phyloP scores from a whole-genome alignment of 2,329 filamentous ascomycete species.

The Botrytis deweyae region DNA sequence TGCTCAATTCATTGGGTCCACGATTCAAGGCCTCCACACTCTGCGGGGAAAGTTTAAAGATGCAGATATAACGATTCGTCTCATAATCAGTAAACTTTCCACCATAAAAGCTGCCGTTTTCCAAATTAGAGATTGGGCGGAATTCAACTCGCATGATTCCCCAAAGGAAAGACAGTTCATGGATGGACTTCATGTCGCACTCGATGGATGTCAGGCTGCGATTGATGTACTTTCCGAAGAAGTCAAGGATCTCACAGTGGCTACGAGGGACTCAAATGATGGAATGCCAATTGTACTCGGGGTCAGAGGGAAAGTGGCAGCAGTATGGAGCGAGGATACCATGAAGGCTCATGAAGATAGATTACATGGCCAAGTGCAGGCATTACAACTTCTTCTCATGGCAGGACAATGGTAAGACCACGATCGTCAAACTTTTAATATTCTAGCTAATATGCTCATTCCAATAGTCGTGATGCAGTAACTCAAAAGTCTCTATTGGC shows the following conservation, averaged over 20 bases:
- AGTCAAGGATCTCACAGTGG: slow-evolving; percentile 28
- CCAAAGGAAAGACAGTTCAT: slow-evolving; percentile 36
- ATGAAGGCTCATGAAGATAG: slow-evolving; percentile 24
- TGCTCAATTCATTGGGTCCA: slow-evolving; percentile 17
- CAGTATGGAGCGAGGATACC: slow-evolving; percentile 21
- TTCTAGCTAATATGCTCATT: background rate
- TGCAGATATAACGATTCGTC: slow-evolving; percentile 21
- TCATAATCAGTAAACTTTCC: slow-evolving; percentile 21
- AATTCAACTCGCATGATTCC: slow-evolving; percentile 24
- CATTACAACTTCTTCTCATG: slow-evolving; percentile 24
- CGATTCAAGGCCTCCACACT: slow-evolving; percentile 21
- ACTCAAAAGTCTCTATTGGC: slow-evolving; percentile 18
- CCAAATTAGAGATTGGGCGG: slow-evolving; percentile 25
- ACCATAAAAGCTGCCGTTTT: slow-evolving; percentile 24
- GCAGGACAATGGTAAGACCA: slow-evolving; percentile 22
- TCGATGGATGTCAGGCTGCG: slow-evolving; percentile 41
- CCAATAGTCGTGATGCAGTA: slow-evolving; percentile 10
- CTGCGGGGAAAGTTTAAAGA: slow-evolving; percentile 23
- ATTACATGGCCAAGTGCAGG: slow-evolving; percentile 23
- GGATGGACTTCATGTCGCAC: slow-evolving; percentile 39
- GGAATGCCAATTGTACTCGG: background rate
- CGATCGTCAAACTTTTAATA: background rate
- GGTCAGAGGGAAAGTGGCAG: slow-evolving; percentile 1
- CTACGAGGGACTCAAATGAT: background rate
- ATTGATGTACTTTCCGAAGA: slow-evolving; percentile 42